A percentile compares a stretch with the other conserved stretches of the same genome.
Evolutionary conservation across 1,284 basidiomycete species (phyloP).

Genomic region (Xerocomus amazonicus): DNA sequence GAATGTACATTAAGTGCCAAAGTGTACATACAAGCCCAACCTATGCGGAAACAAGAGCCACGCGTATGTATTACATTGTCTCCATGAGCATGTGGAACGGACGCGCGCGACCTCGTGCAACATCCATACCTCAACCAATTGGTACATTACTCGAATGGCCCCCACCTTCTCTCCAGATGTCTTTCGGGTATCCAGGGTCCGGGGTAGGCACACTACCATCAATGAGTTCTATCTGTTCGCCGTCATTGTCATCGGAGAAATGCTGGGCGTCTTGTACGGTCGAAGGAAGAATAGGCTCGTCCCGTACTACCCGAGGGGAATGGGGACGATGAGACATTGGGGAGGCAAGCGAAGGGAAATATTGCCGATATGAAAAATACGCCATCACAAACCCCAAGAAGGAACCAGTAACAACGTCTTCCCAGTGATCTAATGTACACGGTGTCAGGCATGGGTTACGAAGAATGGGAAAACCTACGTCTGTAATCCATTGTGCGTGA

Average conservation of each 20-base stretch:
- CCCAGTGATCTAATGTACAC: constrained; percentile 69
- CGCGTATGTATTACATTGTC: background rate
- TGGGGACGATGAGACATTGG: constrained; percentile 69
- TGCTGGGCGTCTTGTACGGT: constrained; percentile 7
- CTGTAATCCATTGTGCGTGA: constrained; percentile 89
- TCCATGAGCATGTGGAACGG: background rate
- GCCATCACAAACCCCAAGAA: constrained; percentile 70
- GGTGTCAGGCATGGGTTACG: constrained; percentile 1
- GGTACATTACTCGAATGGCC: constrained; percentile 9
- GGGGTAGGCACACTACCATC: constrained; percentile 22
- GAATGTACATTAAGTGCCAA: background rate
- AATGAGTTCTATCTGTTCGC: constrained; percentile 27
- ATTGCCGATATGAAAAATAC: constrained; percentile 80
- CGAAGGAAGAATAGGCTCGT: constrained; percentile 41
- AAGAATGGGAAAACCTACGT: constrained; percentile 46
- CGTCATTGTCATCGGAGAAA: constrained; percentile 13
- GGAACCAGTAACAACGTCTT: constrained; percentile 82
- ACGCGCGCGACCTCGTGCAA: constrained; percentile 1
- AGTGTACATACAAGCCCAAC: background rate
- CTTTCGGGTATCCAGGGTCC: constrained; percentile 33
- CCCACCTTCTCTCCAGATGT: constrained; percentile 36
- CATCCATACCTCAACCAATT: constrained; percentile 10
- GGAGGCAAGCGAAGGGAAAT: constrained; percentile 64
- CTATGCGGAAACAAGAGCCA: background rate
- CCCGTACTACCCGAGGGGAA: constrained; percentile 62